Base-by-base conservation (phyloP, 495 filamentous ascomycete genomes). In the Staphylotrichum tortipilum region DNA sequence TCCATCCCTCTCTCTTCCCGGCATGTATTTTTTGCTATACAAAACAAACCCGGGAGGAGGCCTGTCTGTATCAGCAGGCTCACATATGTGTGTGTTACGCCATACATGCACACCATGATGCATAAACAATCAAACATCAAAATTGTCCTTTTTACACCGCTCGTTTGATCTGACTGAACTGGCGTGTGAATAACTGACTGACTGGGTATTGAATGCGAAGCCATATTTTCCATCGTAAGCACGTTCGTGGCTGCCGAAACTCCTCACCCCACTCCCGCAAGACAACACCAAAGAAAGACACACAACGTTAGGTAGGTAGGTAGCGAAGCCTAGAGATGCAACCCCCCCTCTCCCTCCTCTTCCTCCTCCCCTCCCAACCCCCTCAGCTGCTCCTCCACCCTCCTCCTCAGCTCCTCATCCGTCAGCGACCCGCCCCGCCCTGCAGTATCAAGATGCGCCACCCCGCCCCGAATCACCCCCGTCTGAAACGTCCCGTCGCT, bases 301-400 rank as follows among this genome's bases (percentile, higher is more conserved):
- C n/a, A n/a, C n/a, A n/a, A n/a, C n/a, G n/a, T n/a, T n/a, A n/a
- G n/a, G n/a, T n/a, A n/a, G n/a, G n/a, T n/a, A n/a, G n/a, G n/a
- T n/a, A n/a, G n/a, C n/a, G n/a, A n/a, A n/a, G n/a, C n/a, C n/a
- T 63, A 88, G 46, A 88, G 65, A 66, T 86, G 80, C 58, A 89
- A 71, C 9, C 85, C 84, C 15, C 75, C 77, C 33, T 81, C 74
- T 7, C 74, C 75, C 21, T 75, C 72, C 28, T 70, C 78, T 29
- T 81, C 74, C n/a, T 75, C 75, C 15, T 76, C 57, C 19, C 53
- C 57, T 3, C 75, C 44, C 30, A 74, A 72, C 33, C 62, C 54
- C 44, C 68, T 62, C 46, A 78, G 44, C 41, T 68, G 69, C 49
- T 73, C 69, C 46, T 69, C 71, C 56, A 76, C 58, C 37, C 62